Conservation (phyloP, 129 eudicot genomes). For the Helianthus annuus region DNA sequence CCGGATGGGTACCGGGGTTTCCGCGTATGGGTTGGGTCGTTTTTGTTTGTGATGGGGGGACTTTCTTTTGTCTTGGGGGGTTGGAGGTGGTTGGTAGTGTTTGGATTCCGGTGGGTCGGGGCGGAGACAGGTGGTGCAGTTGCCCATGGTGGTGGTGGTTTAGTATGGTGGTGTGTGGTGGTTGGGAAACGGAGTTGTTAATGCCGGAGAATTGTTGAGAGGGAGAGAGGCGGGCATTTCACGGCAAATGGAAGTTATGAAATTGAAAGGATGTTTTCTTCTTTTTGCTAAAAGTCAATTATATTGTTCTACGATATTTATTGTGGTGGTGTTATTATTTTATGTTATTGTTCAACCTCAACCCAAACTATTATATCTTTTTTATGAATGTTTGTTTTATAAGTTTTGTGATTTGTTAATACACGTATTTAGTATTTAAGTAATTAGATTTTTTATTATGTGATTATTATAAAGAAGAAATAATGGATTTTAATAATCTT, state of each 20-base stretch:
- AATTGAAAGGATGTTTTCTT: slow-evolving; percentile 18
- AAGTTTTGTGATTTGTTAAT: no score
- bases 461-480: no score
- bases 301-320: slow-evolving; percentile 15
- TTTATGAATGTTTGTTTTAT: background rate
- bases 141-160: slow-evolving; percentile 60
- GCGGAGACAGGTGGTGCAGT: slow-evolving; percentile 71
- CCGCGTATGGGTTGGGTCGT: slow-evolving; percentile 68
- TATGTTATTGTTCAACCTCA: background rate
- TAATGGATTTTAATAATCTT: no score
- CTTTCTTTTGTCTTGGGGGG: slow-evolving; percentile 30
- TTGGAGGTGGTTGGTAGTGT: slow-evolving; percentile 33
- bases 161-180: slow-evolving; percentile 26
- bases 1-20: slow-evolving; percentile 61
- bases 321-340: background rate
- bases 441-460: no score
- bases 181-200: slow-evolving; percentile 1
- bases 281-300: slow-evolving; percentile 39
- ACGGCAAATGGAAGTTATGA: slow-evolving; percentile 28
- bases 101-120: slow-evolving; percentile 42
- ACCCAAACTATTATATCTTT: no score
- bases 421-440: no score
- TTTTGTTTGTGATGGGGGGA: slow-evolving; percentile 30
- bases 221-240: slow-evolving; percentile 38
- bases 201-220: slow-evolving; percentile 24